These are phyloP conservation scores for Auricularia sp. DNA, from an alignment of 768 basidiomycete genomes.

Conservation along the genomic window DNA sequence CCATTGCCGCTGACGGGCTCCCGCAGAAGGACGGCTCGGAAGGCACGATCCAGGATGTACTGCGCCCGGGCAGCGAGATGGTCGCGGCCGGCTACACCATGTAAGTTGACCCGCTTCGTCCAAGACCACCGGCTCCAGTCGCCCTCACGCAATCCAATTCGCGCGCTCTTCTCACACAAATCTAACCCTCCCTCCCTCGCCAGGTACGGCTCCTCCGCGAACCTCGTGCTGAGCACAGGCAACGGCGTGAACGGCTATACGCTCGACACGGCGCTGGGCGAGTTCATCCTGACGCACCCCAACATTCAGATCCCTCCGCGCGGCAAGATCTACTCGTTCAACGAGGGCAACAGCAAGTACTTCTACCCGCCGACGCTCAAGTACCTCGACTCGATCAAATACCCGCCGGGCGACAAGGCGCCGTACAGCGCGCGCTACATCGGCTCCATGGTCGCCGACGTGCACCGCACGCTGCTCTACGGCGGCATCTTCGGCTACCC, in stretches of 20 bases:
- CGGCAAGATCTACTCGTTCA: conserved; percentile 99
- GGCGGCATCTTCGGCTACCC: conserved; percentile 99
- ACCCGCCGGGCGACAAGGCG: conserved; percentile 61
- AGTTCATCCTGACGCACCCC: conserved; percentile 98
- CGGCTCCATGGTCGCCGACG: conserved; percentile 98
- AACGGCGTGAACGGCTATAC: conserved; percentile 97
- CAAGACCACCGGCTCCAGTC: not conserved
- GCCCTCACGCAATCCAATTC: too few relatives aligned
- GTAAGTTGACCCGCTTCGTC: conserved; percentile 33
- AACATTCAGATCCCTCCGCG: conserved; percentile 91
- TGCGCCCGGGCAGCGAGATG: conserved; percentile 92
- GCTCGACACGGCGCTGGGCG: conserved; percentile 87
- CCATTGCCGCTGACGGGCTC: not conserved
- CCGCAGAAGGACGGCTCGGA: conserved; percentile 60
- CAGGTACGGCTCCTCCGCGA: conserved; percentile 91
- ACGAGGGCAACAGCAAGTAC: conserved; percentile 96
- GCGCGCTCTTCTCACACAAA: not conserved
- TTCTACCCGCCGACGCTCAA: conserved; percentile 73
- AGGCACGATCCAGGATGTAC: conserved; percentile 78
- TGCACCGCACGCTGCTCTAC: conserved; percentile 90
- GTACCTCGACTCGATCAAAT: conserved; percentile 90
- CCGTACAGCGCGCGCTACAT: conserved; percentile 92
- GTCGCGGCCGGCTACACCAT: conserved; percentile 97
- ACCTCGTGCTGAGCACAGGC: conserved; percentile 91
- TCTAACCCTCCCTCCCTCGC: not conserved